Evolutionary conservation across 768 basidiomycete species (phyloP), one percentile per base, ranked within the genome.

Genomic region (Xerocomellus amylosporus): DNA sequence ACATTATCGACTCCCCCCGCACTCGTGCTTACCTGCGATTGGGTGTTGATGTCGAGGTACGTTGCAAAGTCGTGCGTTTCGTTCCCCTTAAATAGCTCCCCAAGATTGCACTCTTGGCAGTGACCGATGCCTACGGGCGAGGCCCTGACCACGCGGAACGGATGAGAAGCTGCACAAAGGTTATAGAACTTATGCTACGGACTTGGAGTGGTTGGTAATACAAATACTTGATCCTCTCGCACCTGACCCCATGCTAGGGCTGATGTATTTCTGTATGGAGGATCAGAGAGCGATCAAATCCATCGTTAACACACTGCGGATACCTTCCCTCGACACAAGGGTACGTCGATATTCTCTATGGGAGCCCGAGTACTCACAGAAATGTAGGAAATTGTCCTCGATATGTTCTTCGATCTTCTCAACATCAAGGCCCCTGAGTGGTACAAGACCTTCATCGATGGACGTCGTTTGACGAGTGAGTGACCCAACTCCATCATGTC

Each of bases 261-360:
- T 98, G 24, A 86, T 98, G 81, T 98, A 96, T 68, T 86, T 96
- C 62, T 96, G 93, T 70, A 85, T 94, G 82, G 82, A 94, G 65
- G 84, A 91, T 60, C 88, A 89, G 77, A 77, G 84, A 33, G 93
- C 94, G 0, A 86, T 99, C 51, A 83, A 86, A 46, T 88, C 90
- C 5, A 73, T 98, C 30, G 79, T 98, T 30, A 82, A 94, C 61
- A 91, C 88, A 0, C 77, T 99, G 42, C 83, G 86, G 58, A 90
- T 97, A 72, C 94, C 96, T 1, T 92, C 90, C 3, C 77, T 92
- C 26, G 87, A 92, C 44, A 87, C 90, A 45, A 78, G 94, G 67
- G 95, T 94, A 67, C 58, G 19, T 55, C 3, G 5, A 24, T 40
- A 34, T 37, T 42, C 26, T 49, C 44, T 28, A n/a, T 19, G 10